Evolutionary conservation across 192 early-diverging fungal species (phyloP), one percentile per base, ranked within the genome.

Genomic region (Blastocladiella britannica): DNA sequence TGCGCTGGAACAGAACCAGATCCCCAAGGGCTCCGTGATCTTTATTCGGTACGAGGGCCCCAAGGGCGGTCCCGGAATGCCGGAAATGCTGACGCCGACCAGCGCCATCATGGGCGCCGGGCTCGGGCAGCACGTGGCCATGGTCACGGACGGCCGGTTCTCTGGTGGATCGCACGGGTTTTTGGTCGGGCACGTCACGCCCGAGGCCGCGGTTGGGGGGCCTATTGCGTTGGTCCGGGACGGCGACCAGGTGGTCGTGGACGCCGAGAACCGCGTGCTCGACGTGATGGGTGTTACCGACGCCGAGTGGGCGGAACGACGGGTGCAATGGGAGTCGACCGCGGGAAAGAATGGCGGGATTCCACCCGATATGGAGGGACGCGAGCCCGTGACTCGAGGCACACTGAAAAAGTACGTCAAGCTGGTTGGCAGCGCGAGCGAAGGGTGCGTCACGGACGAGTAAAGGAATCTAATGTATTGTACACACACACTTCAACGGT

Each of bases 101-200:
- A 83, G 81, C 68, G 91, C 91, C 23, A 91, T 99, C 66, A 99
- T 99, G 95, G 95, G 95, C 43, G 92, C 95, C 4, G 95, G 95
- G 15, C 79, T 99, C 58, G 95, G 95, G 62, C 80, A 95, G 57
- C 85, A 96, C 72, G 93, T 99, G 31, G 92, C 92, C 1, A 73
- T 99, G 53, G 74, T 99, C 51, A 99, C 95, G 12, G 95, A 99
- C 61, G 95, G 95, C 52, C 86, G 93, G 53, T 99, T 99, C 82
- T 95, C 91, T 37, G 95, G 95, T 54, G 95, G 92, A 25, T 84
- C 80, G 68, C 95, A 98, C 70, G 91, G 95, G 29, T 99, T 99
- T 63, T 96, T 99, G 61, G 93, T 99, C 65, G 95, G 95, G 26
- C 95, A 99, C 66, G 90, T 99, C 63, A 86, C 91, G 4, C 95